Base-by-base conservation (phyloP, 495 filamentous ascomycete genomes). In the Xylaria sp. region DNA sequence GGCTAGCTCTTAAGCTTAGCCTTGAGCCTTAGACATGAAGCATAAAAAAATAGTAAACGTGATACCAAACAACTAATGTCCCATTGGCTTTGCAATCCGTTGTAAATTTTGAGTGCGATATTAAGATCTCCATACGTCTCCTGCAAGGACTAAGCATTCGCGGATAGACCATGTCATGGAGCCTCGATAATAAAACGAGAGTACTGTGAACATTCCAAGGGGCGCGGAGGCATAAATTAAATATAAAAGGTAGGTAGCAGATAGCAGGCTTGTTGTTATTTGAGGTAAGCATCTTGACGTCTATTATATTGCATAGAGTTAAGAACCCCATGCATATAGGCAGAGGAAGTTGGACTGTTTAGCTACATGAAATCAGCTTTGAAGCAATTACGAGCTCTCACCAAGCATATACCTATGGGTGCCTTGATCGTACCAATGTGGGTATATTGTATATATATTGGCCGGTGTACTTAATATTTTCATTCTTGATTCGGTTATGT, bases 31-130 rank as follows among this genome's bases (percentile, higher is more conserved):
- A 3, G 43, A 61, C 14, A 69, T 33, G 33, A 31, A 53, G 33
- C 41, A n/a, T n/a, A 69, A 71, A 71, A 71, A 65, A 70, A 65
- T 58, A 64, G 26, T 70, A 70, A 71, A 71, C 40, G 46, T 63
- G 69, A 71, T 71, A 71, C 69, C 61, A 71, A 59, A 19, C 61
- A 65, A 33, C 17, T 8, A 44, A 15, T 40, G 21, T 24, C 12
- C 17, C 64, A 40, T 14, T 43, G 35, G 5, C 2, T 31, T 41
- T 26, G 35, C 14, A n/a, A 26, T 43, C 15, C 21, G 48, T 41
- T 21, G 44, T 41, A 1, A 52, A 37, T 7, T 21, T 2, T 66
- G 26, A 43, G 17, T 4, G 17, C 1, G 19, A 11, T 9, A 2
- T 8, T 26, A 12, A 29, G 4, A 24, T 53, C 3, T 50, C 24